Evolutionary conservation across 2,329 filamentous ascomycete genomes (phyloP), one percentile per base, ranked within the genome.

Genomic region (Cadophora luteo-olivacea): DNA sequence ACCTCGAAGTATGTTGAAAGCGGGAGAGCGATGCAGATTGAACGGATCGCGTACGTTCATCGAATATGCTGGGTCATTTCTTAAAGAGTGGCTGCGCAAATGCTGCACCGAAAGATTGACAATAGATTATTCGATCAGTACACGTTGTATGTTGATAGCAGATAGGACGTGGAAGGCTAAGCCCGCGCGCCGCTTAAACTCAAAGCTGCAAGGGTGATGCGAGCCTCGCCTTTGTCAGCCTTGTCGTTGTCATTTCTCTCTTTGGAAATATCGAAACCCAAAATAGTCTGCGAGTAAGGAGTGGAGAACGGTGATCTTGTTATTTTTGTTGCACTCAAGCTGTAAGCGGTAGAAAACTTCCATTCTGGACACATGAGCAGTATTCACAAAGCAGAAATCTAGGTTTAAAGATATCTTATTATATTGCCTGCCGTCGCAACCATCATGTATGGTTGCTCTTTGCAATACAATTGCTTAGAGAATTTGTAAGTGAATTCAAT

Each of bases 1-100:
- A 32, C 80, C 79, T 78, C 82, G 82, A 70, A 88, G 81, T 73
- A 84, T 82, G 74, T 82, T 82, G 78, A 84, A 84, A 38, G 82
- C 82, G 72, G 84, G 82, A 74, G 74, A 82, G 73, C 78, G 78
- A 69, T 74, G 76, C 64, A 78, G 70, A 62, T 76, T 75, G 63
- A 78, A 78, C 19, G 77, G 77, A 69, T 78, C 77, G 72, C 82
- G 81, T 70, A 75, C 72, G 68, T 78, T 79, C 77, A 79, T 79
- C 69, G 73, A 74, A 69, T 70, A 61, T 48, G 60, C 32, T 65
- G 61, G 67, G 70, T 71, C 76, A 78, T 78, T 48, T 72, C 70
- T 69, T 62, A 71, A 74, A 63, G 73, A 74, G 67, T 52, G 69
- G 72, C 70, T 70, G 66, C 32, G 33, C 58, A 61, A 66, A 67